Evolutionary conservation across 116 monocot species (phyloP).

Genomic region (Iris pallida): DNA sequence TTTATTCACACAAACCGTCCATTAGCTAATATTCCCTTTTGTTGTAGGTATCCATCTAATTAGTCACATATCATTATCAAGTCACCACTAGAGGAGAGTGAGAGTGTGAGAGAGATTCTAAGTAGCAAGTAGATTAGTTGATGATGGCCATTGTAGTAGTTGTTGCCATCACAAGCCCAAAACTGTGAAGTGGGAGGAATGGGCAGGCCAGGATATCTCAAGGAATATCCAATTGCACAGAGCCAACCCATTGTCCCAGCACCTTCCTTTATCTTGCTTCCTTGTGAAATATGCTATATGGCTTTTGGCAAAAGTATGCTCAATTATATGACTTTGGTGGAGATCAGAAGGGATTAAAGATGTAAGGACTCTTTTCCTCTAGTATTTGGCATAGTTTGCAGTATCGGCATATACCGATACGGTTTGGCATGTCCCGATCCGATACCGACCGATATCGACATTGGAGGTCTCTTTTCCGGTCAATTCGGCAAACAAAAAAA

Average conservation of each 20-base stretch:
- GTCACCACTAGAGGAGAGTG: neutral
- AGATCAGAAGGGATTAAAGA: too few relatives aligned
- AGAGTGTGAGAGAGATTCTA: neutral
- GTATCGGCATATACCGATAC: too few relatives aligned
- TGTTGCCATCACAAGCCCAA: neutral
- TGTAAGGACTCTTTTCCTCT: too few relatives aligned
- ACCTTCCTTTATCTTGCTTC: neutral
- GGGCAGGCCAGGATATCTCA: neutral
- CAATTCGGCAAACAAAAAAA: too few relatives aligned
- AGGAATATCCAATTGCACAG: neutral
- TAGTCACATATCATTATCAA: neutral
- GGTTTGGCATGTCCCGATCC: too few relatives aligned
- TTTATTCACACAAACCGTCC: too few relatives aligned
- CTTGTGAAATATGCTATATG: neutral
- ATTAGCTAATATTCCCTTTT: too few relatives aligned
- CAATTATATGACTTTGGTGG: neutral
- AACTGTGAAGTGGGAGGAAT: neutral
- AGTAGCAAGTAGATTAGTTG: neutral
- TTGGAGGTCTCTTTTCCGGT: too few relatives aligned
- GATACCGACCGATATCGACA: too few relatives aligned
- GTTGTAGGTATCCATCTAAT: too few relatives aligned
- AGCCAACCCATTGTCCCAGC: neutral
- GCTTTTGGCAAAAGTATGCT: neutral
- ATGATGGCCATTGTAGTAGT: neutral
- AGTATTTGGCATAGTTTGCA: too few relatives aligned